A percentile compares a stretch with the other conserved stretches of the same genome.
These are phyloP conservation scores for Fraxinus anomala DNA, from an alignment of 257 asterid genomes.

Conservation along the genomic window DNA sequence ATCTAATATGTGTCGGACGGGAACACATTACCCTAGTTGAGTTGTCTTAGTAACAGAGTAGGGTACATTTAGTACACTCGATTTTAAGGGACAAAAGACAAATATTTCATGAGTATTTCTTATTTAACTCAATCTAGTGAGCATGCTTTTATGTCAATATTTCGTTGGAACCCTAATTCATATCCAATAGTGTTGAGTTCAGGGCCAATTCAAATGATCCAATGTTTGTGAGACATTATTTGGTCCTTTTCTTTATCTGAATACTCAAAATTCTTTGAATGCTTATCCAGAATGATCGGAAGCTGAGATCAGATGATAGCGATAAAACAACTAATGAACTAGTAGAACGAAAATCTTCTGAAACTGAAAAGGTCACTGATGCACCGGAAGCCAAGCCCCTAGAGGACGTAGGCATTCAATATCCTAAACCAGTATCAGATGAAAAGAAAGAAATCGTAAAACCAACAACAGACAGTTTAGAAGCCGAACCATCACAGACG, in stretches of 20 bases:
- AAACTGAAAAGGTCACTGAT: not conserved
- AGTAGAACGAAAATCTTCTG: not conserved
- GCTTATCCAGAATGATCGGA: not conserved
- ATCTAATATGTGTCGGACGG: no score
- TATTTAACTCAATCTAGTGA: not conserved
- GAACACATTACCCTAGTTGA: no score
- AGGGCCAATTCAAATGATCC: not conserved
- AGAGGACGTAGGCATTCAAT: not conserved
- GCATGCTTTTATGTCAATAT: not conserved
- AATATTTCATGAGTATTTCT: no score
- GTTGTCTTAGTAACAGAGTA: no score
- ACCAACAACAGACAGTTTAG: not conserved
- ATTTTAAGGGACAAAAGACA: no score
- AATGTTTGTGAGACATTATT: not conserved
- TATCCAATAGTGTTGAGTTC: not conserved
- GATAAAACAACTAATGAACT: not conserved
- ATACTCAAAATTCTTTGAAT: not conserved
- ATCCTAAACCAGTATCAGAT: not conserved
- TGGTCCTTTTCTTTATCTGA: not conserved
- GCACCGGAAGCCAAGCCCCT: not conserved
- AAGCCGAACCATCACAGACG: no score
- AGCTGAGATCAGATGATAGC: not conserved
- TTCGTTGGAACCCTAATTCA: not conserved
- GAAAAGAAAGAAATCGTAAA: not conserved
- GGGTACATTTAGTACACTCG: no score